Percentiles rank a stretch among this genome's conserved stretches.
These are phyloP conservation scores for Conticribra weissflogii DNA, from an alignment of 108 stramenopile species.

Conservation along the genomic window DNA sequence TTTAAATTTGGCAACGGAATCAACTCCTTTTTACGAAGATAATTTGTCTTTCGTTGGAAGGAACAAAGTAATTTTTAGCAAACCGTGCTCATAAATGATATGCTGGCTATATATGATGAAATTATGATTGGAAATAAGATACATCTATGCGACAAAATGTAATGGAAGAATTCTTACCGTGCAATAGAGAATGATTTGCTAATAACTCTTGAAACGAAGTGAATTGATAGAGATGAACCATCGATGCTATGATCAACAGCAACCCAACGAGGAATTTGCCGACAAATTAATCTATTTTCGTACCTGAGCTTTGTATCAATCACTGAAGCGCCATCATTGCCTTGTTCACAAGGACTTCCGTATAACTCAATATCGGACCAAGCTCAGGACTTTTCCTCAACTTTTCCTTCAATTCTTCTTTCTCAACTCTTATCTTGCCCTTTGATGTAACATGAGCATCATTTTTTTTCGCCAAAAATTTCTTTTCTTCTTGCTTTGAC, in stretches of 20 bases:
- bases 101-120: too few species aligned
- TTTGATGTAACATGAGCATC: conserved; percentile 28
- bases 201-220: too few species aligned
- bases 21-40: conserved; percentile 42
- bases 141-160: too few species aligned
- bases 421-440: conserved; percentile 18
- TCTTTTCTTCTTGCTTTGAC: conserved; percentile 18
- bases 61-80: conserved; percentile 61
- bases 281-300: too few species aligned
- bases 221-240: too few species aligned
- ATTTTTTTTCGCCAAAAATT: conserved; percentile 6
- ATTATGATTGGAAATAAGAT: too few species aligned
- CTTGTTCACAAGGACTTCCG: conserved; percentile 35
- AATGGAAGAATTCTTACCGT: too few species aligned
- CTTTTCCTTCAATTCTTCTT: conserved; percentile 19
- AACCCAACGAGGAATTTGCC: too few species aligned
- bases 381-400: conserved; percentile 28
- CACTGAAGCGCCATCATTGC: conserved; percentile 9
- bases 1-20: conserved; percentile 51
- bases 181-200: too few species aligned
- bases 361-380: conserved; percentile 34
- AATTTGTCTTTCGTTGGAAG: conserved; percentile 61
- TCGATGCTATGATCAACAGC: too few species aligned
- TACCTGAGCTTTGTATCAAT: too few species aligned
- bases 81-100: too few species aligned